These are phyloP conservation scores for Stygiomarasmius scandens DNA, from an alignment of 1,284 basidiomycete genomes.

Conservation along the genomic window DNA sequence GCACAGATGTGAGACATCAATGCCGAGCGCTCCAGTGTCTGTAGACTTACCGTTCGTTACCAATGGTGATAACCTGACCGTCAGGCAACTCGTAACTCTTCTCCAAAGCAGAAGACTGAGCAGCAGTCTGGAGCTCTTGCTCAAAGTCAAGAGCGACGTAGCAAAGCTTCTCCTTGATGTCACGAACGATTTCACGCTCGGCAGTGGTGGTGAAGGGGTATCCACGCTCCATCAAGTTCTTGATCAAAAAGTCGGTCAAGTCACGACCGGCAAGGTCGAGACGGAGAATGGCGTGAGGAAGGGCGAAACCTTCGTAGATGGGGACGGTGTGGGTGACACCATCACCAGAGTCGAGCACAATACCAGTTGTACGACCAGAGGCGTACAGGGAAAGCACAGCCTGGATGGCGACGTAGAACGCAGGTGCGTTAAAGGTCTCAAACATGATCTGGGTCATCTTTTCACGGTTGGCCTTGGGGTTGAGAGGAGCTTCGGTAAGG, in stretches of 20 bases:
- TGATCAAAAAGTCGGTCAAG: constrained; percentile 80
- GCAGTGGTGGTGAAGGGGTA: constrained; percentile 83
- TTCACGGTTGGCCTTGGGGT: constrained; percentile 91
- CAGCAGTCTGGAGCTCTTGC: constrained; percentile 82
- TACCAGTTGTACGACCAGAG: constrained; percentile 87
- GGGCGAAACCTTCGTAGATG: constrained; percentile 85
- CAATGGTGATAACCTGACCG: constrained; percentile 85
- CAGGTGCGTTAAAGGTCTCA: constrained; percentile 90
- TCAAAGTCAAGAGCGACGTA: constrained; percentile 88
- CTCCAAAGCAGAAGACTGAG: constrained; percentile 76
- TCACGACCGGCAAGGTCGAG: constrained; percentile 84
- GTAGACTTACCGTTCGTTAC: constrained; percentile 68
- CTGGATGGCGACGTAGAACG: constrained; percentile 90
- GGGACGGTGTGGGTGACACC: constrained; percentile 90
- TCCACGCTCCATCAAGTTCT: constrained; percentile 81
- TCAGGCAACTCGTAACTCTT: constrained; percentile 87
- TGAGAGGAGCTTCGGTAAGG: constrained; percentile 86
- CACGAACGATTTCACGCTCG: constrained; percentile 83
- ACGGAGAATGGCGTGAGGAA: constrained; percentile 82
- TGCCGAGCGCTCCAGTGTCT: not conserved
- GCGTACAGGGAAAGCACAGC: constrained; percentile 89
- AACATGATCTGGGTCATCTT: constrained; percentile 98
- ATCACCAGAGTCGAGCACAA: constrained; percentile 90
- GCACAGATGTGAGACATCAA: not conserved
- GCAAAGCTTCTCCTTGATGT: constrained; percentile 90